Evolutionary conservation across 2,329 filamentous ascomycete species (phyloP).

Genomic region (Cordyceps sp.): DNA sequence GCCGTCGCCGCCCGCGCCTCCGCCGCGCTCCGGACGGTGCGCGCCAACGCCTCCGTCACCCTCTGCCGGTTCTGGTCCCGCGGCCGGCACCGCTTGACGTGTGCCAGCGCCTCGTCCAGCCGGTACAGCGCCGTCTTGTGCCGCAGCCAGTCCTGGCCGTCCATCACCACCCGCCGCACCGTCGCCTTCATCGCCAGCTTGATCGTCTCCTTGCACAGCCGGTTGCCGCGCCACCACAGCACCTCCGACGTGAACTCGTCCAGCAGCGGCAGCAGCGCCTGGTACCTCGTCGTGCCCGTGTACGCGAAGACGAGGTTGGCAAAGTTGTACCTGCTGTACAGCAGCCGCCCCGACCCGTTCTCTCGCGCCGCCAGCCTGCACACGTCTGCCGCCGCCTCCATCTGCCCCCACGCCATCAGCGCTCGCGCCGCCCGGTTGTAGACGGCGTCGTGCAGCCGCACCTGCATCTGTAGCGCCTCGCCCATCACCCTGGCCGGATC

Average conservation of each 20-base stretch:
- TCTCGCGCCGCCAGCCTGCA: slow-evolving; percentile 18
- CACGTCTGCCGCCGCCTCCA: slow-evolving; percentile 13
- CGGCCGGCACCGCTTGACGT: slow-evolving; percentile 9
- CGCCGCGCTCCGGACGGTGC: slow-evolving; percentile 1
- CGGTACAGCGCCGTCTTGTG: slow-evolving; percentile 10
- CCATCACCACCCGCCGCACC: slow-evolving; percentile 9
- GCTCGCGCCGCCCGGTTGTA: slow-evolving; percentile 19
- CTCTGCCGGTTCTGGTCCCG: slow-evolving; percentile 4
- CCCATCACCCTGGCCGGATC: slow-evolving; percentile 10
- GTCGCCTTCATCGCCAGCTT: slow-evolving; percentile 19
- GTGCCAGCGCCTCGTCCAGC: slow-evolving; percentile 10
- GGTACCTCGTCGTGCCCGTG: slow-evolving; percentile 14
- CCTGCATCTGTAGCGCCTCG: slow-evolving; percentile 10
- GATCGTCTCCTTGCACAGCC: slow-evolving; percentile 19
- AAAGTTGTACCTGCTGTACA: slow-evolving; percentile 22
- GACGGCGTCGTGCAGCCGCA: slow-evolving; percentile 16
- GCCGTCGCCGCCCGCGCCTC: background rate
- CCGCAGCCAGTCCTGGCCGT: slow-evolving; percentile 1
- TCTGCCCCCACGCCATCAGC: slow-evolving; percentile 12
- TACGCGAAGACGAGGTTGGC: slow-evolving; percentile 17
- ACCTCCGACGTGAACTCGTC: slow-evolving; percentile 12
- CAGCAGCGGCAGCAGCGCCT: slow-evolving; percentile 14
- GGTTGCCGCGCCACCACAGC: slow-evolving; percentile 20
- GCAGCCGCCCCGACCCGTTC: slow-evolving; percentile 18
- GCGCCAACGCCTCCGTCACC: slow-evolving; percentile 8